These are phyloP conservation scores for Hordeum pubiflorum DNA, from an alignment of 202 grass and related monocot species.

Conservation along the genomic window DNA sequence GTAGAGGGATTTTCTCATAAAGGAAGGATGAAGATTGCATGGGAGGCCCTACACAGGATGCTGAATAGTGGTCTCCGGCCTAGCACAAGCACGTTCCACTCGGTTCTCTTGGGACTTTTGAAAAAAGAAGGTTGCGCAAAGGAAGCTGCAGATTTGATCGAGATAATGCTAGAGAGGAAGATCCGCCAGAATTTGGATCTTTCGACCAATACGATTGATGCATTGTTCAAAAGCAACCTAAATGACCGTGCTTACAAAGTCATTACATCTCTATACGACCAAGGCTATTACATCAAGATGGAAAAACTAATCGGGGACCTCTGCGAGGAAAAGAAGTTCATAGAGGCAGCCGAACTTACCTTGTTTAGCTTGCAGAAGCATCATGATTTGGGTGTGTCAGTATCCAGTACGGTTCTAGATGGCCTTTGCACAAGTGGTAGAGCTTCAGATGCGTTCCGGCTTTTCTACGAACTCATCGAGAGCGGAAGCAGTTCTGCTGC, in stretches of 20 bases:
- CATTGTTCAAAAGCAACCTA: slow-evolving; percentile 41
- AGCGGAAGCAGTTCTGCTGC: slow-evolving; percentile 29
- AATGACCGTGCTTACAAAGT: slow-evolving; percentile 51
- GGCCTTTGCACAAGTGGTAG: slow-evolving; percentile 56
- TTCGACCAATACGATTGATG: slow-evolving; percentile 46
- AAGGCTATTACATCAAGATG: slow-evolving; percentile 79
- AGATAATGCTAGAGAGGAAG: slow-evolving; percentile 70
- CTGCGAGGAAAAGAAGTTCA: slow-evolving; percentile 53
- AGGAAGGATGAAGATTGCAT: slow-evolving; percentile 52
- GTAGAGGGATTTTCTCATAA: slow-evolving; percentile 57
- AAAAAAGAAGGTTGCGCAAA: slow-evolving; percentile 54
- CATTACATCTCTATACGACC: slow-evolving; percentile 40
- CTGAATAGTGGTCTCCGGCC: slow-evolving; percentile 65
- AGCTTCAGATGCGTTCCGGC: slow-evolving; percentile 48
- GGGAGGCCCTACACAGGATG: slow-evolving; percentile 67
- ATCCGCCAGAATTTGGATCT: slow-evolving; percentile 64
- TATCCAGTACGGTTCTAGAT: slow-evolving; percentile 40
- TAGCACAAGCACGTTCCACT: slow-evolving; percentile 69
- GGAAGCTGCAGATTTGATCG: slow-evolving; percentile 63
- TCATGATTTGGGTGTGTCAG: slow-evolving; percentile 31
- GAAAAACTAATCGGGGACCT: slow-evolving; percentile 47
- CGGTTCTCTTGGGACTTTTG: slow-evolving; percentile 55
- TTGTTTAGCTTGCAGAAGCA: slow-evolving; percentile 54
- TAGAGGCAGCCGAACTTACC: slow-evolving; percentile 55
- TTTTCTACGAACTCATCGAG: slow-evolving; percentile 66